Conservation (phyloP, 2,329 filamentous ascomycete species). For the Helotiales sp. region DNA sequence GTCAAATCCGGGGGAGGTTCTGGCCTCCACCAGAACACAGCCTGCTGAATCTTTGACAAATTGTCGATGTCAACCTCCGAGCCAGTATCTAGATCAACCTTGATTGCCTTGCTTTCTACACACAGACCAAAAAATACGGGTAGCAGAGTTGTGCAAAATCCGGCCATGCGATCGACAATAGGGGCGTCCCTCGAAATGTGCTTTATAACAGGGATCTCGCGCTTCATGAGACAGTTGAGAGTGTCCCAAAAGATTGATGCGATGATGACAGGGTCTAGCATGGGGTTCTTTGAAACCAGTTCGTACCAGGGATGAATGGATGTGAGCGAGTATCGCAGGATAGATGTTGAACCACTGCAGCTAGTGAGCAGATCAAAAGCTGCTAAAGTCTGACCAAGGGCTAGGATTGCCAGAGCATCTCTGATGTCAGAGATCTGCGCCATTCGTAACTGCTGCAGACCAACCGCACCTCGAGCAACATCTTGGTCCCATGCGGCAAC, state of each 20-base stretch:
- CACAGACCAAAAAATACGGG: background rate
- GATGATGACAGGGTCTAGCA: background rate
- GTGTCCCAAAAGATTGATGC: slow-evolving; percentile 1
- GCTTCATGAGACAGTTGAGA: background rate
- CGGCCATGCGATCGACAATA: slow-evolving; percentile 1
- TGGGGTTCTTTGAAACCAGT: background rate
- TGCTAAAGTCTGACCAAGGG: background rate
- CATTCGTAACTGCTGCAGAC: background rate
- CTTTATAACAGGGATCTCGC: background rate
- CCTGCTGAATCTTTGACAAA: background rate
- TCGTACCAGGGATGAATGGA: slow-evolving; percentile 3
- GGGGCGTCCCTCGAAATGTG: background rate
- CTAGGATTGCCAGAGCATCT: background rate
- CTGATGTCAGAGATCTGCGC: background rate
- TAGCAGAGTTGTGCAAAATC: background rate
- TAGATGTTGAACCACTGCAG: slow-evolving; percentile 2
- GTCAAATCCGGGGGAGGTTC: background rate
- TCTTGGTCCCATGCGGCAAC: background rate
- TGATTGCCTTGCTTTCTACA: background rate
- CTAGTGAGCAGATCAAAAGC: slow-evolving; percentile 5
- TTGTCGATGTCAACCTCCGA: background rate
- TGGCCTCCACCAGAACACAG: background rate
- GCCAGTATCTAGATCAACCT: too few relatives aligned
- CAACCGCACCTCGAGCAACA: background rate
- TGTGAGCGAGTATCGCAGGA: background rate